Conservation (phyloP, 1,284 basidiomycete species). For the Hypsizygus ulmarius region DNA sequence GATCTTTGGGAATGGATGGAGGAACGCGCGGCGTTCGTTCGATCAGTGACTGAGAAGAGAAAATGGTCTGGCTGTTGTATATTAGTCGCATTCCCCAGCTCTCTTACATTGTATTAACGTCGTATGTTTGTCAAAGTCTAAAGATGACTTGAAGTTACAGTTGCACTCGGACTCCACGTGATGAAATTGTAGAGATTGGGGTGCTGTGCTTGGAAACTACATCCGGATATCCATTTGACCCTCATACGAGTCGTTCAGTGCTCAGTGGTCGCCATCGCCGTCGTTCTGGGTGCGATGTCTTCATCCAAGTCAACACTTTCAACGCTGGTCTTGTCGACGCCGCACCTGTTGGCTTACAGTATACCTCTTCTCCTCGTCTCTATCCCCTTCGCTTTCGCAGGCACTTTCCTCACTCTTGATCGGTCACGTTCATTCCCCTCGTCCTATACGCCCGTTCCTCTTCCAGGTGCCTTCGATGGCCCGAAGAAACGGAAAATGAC, state of each 20-base stretch:
- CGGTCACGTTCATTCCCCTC: conserved; percentile 60
- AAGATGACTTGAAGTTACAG: no score
- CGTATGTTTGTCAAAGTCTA: no score
- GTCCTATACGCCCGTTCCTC: conserved; percentile 36
- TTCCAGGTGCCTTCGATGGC: conserved; percentile 35
- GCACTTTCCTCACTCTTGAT: conserved; percentile 66
- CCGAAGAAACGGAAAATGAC: conserved; percentile 28
- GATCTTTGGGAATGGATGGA: conserved; percentile 42
- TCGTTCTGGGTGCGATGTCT: conserved; percentile 14
- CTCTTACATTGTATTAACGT: no score
- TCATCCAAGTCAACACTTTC: conserved; percentile 25
- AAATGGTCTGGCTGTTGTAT: no score
- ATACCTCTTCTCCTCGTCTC: conserved; percentile 54
- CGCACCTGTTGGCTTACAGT: conserved; percentile 51
- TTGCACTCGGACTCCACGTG: no score
- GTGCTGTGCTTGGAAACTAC: no score
- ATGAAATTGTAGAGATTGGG: no score
- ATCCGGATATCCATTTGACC: no score
- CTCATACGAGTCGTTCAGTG: no score
- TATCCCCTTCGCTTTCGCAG: conserved; percentile 53
- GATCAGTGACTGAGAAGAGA: no score
- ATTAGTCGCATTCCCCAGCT: no score
- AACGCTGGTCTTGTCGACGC: conserved; percentile 36
- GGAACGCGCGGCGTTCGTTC: conserved; percentile 21
- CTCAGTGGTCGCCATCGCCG: conserved; percentile 8